These are phyloP conservation scores for Brassica incana DNA, from an alignment of 345 rosid genomes.

Conservation along the genomic window DNA sequence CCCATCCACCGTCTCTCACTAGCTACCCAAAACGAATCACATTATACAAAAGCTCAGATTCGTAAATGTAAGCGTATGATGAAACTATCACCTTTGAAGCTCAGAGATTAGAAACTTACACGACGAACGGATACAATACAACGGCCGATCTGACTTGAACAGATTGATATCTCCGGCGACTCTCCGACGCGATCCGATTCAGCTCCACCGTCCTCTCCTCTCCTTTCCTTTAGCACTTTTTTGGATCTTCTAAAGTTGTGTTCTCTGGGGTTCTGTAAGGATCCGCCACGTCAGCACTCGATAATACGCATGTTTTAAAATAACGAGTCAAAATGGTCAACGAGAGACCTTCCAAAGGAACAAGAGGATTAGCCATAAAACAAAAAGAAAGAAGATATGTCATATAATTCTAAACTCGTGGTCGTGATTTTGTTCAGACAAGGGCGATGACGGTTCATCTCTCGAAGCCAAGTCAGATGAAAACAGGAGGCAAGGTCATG, in stretches of 20 bases:
- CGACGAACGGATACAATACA: background rate
- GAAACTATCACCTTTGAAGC: conserved; percentile 5
- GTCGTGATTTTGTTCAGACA: too few relatives aligned
- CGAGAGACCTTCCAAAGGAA: background rate
- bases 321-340: conserved; percentile 23
- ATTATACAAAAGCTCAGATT: conserved; percentile 17
- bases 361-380: conserved; percentile 7
- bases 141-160: conserved; percentile 11
- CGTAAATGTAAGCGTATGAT: background rate
- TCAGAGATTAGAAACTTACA: conserved; percentile 13
- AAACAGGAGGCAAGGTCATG: too few relatives aligned
- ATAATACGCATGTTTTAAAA: background rate
- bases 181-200: conserved; percentile 25
- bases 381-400: too few relatives aligned
- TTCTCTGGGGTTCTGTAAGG: conserved; percentile 9
- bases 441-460: too few relatives aligned
- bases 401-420: too few relatives aligned
- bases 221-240: background rate
- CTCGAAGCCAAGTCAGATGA: too few relatives aligned
- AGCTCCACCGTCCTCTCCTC: conserved; percentile 24
- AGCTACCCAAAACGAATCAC: background rate
- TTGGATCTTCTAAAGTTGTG: background rate
- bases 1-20: conserved; percentile 43
- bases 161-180: conserved; percentile 17
- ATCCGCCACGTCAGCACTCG: conserved; percentile 29